Conservation (phyloP, 2,329 filamentous ascomycete genomes). For the Sporothrix curviconia region DNA sequence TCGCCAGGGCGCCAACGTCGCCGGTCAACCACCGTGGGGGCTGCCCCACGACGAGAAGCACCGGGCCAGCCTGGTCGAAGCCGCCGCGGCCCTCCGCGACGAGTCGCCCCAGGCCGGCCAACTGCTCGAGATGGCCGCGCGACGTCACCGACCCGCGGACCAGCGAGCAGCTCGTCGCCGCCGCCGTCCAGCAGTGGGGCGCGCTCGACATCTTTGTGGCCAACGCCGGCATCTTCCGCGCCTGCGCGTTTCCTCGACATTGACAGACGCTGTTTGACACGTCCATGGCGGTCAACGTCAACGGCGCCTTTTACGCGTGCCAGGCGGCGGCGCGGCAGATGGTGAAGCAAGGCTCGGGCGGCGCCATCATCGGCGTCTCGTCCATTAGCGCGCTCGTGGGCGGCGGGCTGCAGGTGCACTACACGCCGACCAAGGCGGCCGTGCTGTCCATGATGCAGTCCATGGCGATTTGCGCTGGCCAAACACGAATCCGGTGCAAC, state of each 20-base stretch:
- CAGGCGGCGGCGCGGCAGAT: constrained; percentile 82
- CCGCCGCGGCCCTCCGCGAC: constrained; percentile 40
- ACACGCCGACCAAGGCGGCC: constrained; percentile 66
- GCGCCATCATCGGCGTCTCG: constrained; percentile 55
- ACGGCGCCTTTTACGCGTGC: constrained; percentile 76
- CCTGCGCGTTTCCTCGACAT: constrained; percentile 78
- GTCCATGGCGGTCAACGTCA: constrained; percentile 73
- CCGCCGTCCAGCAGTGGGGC: constrained; percentile 19
- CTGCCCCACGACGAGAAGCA: constrained; percentile 45
- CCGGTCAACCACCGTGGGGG: constrained; percentile 74
- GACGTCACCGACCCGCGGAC: constrained; percentile 73
- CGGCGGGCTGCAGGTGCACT: constrained; percentile 60
- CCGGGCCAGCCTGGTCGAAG: constrained; percentile 46
- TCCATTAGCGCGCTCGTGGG: constrained; percentile 53
- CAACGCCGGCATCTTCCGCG: constrained; percentile 83
- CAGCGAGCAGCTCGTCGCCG: constrained; percentile 57
- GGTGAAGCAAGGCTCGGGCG: constrained; percentile 59
- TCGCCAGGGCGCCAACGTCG: constrained; percentile 68
- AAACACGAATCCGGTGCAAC: constrained; percentile 62
- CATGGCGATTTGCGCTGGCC: constrained; percentile 58
- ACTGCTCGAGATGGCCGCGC: constrained; percentile 63
- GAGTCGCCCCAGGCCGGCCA: constrained; percentile 38
- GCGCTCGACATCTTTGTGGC: constrained; percentile 72
- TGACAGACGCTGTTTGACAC: constrained; percentile 59
- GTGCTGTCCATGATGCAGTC: constrained; percentile 62